Evolutionary conservation across 73 alveolate genomes (phyloP).

Genomic region (Tetrahymena elliotti): DNA sequence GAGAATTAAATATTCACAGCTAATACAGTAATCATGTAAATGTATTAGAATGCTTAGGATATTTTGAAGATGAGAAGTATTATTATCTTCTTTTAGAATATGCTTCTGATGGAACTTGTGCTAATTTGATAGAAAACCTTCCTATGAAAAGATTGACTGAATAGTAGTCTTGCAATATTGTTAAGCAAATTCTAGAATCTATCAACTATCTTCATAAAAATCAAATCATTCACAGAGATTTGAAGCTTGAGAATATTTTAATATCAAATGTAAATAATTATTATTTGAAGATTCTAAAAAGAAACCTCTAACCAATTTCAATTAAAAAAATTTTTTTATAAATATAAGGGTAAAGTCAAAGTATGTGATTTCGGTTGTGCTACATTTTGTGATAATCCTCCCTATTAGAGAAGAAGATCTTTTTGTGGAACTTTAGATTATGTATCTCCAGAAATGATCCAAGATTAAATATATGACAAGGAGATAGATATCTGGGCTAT

Average conservation of each 20-base stretch:
- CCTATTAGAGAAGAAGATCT: conserved; percentile 2
- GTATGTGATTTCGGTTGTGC: conserved; percentile 92
- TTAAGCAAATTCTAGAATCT: conserved; percentile 65
- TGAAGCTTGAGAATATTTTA: conserved; percentile 36
- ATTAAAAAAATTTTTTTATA: too few relatives aligned
- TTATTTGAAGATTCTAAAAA: too few relatives aligned
- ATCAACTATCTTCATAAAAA: conserved; percentile 70
- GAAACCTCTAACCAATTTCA: too few relatives aligned
- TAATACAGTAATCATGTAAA: conserved; percentile 56
- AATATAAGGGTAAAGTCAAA: conserved; percentile 61
- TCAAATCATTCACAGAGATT: conserved; percentile 85
- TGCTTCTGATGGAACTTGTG: conserved; percentile 84
- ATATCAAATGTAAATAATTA: not conserved
- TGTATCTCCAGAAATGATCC: conserved; percentile 20
- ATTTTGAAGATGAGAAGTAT: conserved; percentile 86
- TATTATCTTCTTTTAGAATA: conserved; percentile 84
- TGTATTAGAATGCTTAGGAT: conserved; percentile 68
- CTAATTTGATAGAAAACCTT: not conserved
- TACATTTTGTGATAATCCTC: conserved; percentile 47
- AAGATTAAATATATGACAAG: conserved; percentile 4
- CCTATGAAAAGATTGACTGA: conserved; percentile 37
- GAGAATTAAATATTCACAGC: not conserved
- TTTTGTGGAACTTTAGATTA: conserved; percentile 36
- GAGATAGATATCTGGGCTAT: conserved; percentile 32
- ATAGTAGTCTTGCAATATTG: conserved; percentile 46